Evolutionary conservation across 2,329 filamentous ascomycete species (phyloP), one percentile per base, ranked within the genome.

Genomic region (Fusarium tricinctum): DNA sequence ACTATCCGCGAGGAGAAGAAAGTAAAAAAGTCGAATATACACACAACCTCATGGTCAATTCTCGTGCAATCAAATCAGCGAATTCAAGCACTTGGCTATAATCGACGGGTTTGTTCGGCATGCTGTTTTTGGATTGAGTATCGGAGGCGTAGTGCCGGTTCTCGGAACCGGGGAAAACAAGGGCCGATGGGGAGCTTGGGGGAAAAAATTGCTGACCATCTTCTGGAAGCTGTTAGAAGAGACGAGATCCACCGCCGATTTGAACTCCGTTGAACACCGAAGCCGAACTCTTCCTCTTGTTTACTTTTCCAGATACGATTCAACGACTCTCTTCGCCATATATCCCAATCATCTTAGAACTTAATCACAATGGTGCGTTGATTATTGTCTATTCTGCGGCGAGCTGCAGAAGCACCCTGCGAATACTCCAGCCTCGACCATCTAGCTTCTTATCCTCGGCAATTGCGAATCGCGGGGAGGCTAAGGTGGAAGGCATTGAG

Each of bases 221-320:
- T 80, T 80, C 77, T 80, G 77, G 78, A 80, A 80, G 79, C 77
- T 79, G 71, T 80, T 80, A 62, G 79, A 79, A 79, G 68, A 74
- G 62, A 68, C 40, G 68, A 78, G 76, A 71, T 76, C 77, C 77
- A 77, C 74, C 62, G 47, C 65, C 63, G 66, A 62, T 63, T 69
- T 71, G 68, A 75, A 71, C 60, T 61, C 71, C 62, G 59, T 73
- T 63, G 62, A 73, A 60, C 68, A 64, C 58, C 66, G 63, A 65
- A 62, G 48, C 59, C 60, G 49, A 66, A 66, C 50, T 66, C 60
- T 66, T 56, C 57, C 45, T 32, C 50, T 46, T 62, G 40, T 63
- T 61, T 48, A 45, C 55, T 60, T 52, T 53, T 43, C 49, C 38
- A 53, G 46, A 70, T 38, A 68, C 71, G 64, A 72, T 49, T 67